These are phyloP conservation scores for Cercis canadensis DNA, from an alignment of 306 rosid genomes.

Conservation along the genomic window DNA sequence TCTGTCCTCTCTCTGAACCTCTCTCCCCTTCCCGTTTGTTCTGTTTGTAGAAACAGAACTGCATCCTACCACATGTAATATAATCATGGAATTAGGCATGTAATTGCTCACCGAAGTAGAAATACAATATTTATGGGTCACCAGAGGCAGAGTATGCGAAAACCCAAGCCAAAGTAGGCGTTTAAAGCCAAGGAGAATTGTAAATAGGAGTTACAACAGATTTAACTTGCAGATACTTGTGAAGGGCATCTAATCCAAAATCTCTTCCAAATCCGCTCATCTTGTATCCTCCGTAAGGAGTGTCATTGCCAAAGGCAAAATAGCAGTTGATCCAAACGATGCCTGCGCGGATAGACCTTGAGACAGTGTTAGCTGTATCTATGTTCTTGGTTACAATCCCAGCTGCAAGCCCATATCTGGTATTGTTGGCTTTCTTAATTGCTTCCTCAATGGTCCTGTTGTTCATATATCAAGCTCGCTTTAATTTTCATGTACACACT, in stretches of 20 bases:
- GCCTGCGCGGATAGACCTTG: slow-evolving; percentile 86
- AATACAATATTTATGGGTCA: no score
- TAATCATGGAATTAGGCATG: no score
- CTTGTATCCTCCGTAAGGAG: slow-evolving; percentile 84
- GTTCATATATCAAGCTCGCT: neutral
- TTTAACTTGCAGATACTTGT: slow-evolving; percentile 76
- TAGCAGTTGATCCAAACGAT: slow-evolving; percentile 84
- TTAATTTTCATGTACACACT: no score
- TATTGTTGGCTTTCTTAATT: slow-evolving; percentile 71
- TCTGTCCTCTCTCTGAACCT: no score
- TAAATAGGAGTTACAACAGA: slow-evolving; percentile 79
- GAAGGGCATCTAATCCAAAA: slow-evolving; percentile 60
- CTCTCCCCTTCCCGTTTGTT: no score
- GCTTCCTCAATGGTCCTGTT: slow-evolving; percentile 82
- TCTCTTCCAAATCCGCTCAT: slow-evolving; percentile 94
- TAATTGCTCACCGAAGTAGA: no score
- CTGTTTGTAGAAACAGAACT: no score
- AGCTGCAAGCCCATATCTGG: slow-evolving; percentile 80
- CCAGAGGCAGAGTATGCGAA: no score
- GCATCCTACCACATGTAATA: no score
- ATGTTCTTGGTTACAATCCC: slow-evolving; percentile 77
- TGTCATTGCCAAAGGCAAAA: slow-evolving; percentile 60
- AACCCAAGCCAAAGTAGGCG: no score
- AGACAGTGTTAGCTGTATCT: slow-evolving; percentile 76
- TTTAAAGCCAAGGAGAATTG: slow-evolving; percentile 82